Evolutionary conservation across 2,329 filamentous ascomycete genomes (phyloP).

Genomic region (Verticillium isaacii): DNA sequence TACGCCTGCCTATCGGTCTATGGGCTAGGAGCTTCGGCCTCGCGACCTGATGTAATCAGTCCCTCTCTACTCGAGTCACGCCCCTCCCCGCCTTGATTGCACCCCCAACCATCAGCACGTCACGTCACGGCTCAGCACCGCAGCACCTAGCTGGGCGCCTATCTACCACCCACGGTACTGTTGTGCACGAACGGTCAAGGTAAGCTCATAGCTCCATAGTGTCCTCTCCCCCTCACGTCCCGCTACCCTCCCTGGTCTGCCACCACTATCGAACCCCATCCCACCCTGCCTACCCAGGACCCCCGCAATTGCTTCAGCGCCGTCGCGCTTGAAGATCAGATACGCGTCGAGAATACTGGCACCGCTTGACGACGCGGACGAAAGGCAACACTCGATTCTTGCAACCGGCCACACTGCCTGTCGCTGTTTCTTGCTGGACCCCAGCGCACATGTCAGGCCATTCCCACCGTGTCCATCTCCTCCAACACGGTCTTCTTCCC

Average conservation of each 20-base stretch:
- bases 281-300: neutral
- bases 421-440: neutral
- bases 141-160: neutral
- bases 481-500: neutral
- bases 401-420: neutral
- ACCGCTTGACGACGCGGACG: neutral
- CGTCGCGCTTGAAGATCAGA: neutral
- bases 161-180: neutral
- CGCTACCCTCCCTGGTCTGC: neutral
- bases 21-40: neutral
- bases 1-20: neutral
- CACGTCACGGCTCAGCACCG: neutral
- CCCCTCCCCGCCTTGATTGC: conserved; percentile 9
- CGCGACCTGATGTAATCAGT: conserved; percentile 6
- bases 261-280: neutral
- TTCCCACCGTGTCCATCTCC: neutral
- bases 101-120: neutral
- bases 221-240: conserved; percentile 4
- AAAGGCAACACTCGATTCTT: neutral
- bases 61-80: conserved; percentile 3
- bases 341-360: neutral
- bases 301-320: conserved; percentile 1
- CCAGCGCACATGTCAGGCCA: neutral
- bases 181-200: neutral
- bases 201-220: neutral